A percentile compares a stretch with the other conserved stretches of the same genome.
phyloP scores from a whole-genome alignment of 148 eudicot species.

The Chenopodium quinoa region DNA sequence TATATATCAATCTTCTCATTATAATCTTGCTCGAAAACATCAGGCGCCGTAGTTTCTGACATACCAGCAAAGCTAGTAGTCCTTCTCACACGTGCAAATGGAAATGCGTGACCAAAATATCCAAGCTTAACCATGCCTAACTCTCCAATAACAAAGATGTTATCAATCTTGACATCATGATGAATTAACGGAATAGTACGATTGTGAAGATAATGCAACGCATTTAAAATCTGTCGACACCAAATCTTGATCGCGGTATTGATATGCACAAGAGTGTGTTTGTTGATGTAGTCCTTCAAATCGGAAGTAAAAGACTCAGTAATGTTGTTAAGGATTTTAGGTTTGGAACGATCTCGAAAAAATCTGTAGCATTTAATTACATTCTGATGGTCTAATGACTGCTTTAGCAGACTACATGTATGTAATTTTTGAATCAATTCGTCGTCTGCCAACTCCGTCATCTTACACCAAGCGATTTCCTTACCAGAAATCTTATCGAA shows the following conservation, averaged over 20 bases:
- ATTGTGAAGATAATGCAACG: slow-evolving; percentile 26
- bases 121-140: slow-evolving; percentile 34
- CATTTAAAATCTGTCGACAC: slow-evolving; percentile 32
- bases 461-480: too few species aligned
- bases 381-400: slow-evolving; percentile 8
- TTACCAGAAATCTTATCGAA: too few species aligned
- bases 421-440: too few species aligned
- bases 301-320: slow-evolving; percentile 35
- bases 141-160: slow-evolving; percentile 22
- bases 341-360: slow-evolving; percentile 21
- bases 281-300: slow-evolving; percentile 25
- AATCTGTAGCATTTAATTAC: slow-evolving; percentile 31
- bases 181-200: slow-evolving; percentile 34
- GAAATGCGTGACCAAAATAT: slow-evolving; percentile 33
- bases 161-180: slow-evolving; percentile 33
- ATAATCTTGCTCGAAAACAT: background rate
- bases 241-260: slow-evolving; percentile 30
- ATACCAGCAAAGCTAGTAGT: too few species aligned
- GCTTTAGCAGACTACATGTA: too few species aligned
- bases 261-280: slow-evolving; percentile 22
- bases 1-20: background rate
- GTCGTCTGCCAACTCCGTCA: too few species aligned
- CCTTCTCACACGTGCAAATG: background rate
- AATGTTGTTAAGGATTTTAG: slow-evolving; percentile 28
- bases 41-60: background rate